These are phyloP conservation scores for Petunia secreta DNA, from an alignment of 257 asterid genomes.

Conservation along the genomic window DNA sequence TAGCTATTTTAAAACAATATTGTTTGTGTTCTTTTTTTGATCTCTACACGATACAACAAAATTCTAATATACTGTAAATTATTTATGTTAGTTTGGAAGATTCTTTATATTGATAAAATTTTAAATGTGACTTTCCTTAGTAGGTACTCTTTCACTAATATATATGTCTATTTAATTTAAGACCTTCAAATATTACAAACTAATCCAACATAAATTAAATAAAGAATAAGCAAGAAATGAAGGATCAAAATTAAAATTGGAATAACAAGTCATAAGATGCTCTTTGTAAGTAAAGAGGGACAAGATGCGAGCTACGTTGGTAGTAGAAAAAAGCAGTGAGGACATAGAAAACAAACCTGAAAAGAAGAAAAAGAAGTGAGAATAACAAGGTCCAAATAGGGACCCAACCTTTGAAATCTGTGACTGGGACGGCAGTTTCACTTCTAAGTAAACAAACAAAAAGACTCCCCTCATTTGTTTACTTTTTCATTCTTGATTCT, in stretches of 20 bases:
- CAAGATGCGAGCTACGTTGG: constrained; percentile 51
- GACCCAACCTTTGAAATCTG: constrained; percentile 64
- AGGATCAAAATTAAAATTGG: not conserved
- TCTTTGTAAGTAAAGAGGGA: constrained; percentile 47
- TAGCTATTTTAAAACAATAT: no score
- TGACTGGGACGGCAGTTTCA: constrained; percentile 65
- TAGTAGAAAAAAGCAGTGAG: constrained; percentile 41
- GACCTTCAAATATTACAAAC: no score
- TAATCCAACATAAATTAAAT: not conserved
- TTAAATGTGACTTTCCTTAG: no score
- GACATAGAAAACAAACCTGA: not conserved
- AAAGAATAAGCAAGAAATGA: not conserved
- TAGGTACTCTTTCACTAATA: no score
- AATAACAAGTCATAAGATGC: constrained; percentile 48
- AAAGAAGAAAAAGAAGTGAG: not conserved
- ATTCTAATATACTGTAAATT: no score
- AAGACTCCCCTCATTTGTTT: constrained; percentile 24
- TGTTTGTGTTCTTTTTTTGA: no score
- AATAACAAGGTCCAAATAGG: constrained; percentile 42
- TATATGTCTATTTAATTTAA: no score
- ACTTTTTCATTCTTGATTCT: constrained; percentile 7
- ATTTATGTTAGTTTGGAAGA: no score
- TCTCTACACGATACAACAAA: no score
- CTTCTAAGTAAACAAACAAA: constrained; percentile 31
- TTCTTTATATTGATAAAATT: no score